Base-by-base conservation (phyloP, 2,329 filamentous ascomycete species). In the Ophiocordyceps camponoti-saundersi region DNA sequence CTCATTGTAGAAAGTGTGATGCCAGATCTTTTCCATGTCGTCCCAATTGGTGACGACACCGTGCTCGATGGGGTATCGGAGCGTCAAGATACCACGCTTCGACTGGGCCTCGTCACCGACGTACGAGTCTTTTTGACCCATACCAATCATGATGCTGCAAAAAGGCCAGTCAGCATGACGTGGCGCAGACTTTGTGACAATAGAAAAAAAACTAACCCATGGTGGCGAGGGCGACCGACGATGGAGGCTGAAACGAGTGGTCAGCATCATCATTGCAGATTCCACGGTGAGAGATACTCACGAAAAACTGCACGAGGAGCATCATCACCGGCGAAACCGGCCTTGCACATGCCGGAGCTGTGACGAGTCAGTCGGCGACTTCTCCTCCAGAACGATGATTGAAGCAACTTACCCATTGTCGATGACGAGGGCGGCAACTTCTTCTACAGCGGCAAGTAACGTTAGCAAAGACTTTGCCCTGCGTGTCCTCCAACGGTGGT, bases 1-100 rank as follows among this genome's bases (percentile, higher is more conserved):
- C 80, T 98, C 92, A 77, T 98, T 98, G 86, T 96, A 98, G 81
- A 98, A 98, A 67, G 92, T 96, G 86, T 98, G 92, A 73, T 98
- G 92, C 92, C 92, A 98, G 63, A 98, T 96, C 84, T 96, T 96
- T 80, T 96, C 92, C 92, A 96, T 96, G 72, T 96, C 92, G 71
- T 98, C 92, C 92, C 92, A 98, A 86, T 96, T 96, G 76, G 92
- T 98, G 68, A 98, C 92, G 64, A 98, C 92, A 92, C 92, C 92
- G 82, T 98, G 92, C 81, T 98, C 92, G 69, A 98, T 98, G 67
- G 92, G 92, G 76, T 98, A 98, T 78, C 92, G 84, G 68, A 98
- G 81, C 55, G 90, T 96, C 62, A 98, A 82, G 75, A 98, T 96
- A 95, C 92, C 92, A 92, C 92, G 90, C 89, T 98, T 98, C 69